Base-by-base conservation (phyloP, 306 rosid genomes). In the Echinosophora koreensis region DNA sequence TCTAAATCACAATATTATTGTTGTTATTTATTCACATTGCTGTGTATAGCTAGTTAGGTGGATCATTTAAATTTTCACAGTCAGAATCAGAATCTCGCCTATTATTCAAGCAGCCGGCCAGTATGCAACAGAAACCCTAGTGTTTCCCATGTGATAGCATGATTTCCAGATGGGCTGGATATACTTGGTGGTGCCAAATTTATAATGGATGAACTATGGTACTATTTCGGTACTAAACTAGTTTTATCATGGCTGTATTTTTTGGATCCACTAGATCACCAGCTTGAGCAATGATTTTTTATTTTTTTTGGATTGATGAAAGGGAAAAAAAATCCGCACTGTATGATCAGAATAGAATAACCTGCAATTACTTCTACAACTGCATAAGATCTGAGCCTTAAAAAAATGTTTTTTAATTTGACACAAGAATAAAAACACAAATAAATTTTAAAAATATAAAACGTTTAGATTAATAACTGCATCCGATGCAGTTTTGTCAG, bases 31-130 rank as follows among this genome's bases (percentile, higher is more conserved):
- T 58, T 41, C 34, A 39, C 74, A 55, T 69, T 22, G 22, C 22
- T 22, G 11, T 4, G 11, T 4, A 14, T 47, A 11, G 16, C 52
- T 13, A 51, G n/a, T 13, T 35, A 34, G 8, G 13, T 32, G 61
- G 49, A 37, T 59, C 28, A 60, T 37, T 68, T 50, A 38, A 37
- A 39, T 16, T 22, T 58, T 55, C 57, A 77, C 52, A 70, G 65
- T 79, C 77, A 42, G 81, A 81, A 81, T 76, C 81, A 51, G 61
- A 61, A 76, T 77, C 56, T 63, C 74, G 30, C 2, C 6, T 22
- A 66, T 50, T 38, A 28, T 39, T 8, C 8, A 17, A 49, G 44
- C 27, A 37, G 46, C 47, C 7, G 16, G 28, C 5, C 32, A 17
- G 41, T 47, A 14, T 16, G 15, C 18, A 34, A 17, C 38, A 5